Conservation (phyloP, 371 early-diverging fungal genomes). For the Mucor velutinosus region DNA sequence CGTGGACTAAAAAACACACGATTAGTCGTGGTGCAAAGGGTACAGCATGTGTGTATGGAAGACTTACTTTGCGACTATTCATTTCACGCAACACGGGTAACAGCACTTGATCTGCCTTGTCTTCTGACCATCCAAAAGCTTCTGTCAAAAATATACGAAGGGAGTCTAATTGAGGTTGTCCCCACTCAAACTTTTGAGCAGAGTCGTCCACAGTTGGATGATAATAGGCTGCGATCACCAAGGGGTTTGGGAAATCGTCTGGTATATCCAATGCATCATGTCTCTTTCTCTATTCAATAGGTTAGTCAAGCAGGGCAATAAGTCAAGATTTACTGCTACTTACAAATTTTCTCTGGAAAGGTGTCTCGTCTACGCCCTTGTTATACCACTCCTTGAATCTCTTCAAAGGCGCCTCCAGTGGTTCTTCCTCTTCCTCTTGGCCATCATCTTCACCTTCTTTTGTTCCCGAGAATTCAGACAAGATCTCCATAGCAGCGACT, state of each 20-base stretch:
- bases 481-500: constrained; percentile 89
- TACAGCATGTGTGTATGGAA: not conserved
- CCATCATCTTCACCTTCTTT: constrained; percentile 18
- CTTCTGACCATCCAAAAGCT: constrained; percentile 51
- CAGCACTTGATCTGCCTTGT: constrained; percentile 62
- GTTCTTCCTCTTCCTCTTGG: constrained; percentile 25
- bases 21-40: not conserved
- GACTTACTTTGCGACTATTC: constrained; percentile 46
- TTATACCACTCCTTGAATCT: constrained; percentile 71
- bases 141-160: constrained; percentile 61
- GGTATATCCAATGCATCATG: constrained; percentile 63
- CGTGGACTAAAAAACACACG: constrained; percentile 12
- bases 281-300: constrained; percentile 46
- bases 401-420: constrained; percentile 34
- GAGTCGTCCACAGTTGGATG: constrained; percentile 80
- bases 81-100: constrained; percentile 82
- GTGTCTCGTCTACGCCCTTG: constrained; percentile 47
- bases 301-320: constrained; percentile 10
- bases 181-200: constrained; percentile 77
- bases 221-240: constrained; percentile 80
- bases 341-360: constrained; percentile 64
- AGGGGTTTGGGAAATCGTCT: constrained; percentile 76
- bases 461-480: constrained; percentile 66
- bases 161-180: constrained; percentile 78
- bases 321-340: constrained; percentile 23